Base-by-base conservation (phyloP, 225 moss, liverwort and hornwort genomes). In the Pleurozium schreberi region DNA sequence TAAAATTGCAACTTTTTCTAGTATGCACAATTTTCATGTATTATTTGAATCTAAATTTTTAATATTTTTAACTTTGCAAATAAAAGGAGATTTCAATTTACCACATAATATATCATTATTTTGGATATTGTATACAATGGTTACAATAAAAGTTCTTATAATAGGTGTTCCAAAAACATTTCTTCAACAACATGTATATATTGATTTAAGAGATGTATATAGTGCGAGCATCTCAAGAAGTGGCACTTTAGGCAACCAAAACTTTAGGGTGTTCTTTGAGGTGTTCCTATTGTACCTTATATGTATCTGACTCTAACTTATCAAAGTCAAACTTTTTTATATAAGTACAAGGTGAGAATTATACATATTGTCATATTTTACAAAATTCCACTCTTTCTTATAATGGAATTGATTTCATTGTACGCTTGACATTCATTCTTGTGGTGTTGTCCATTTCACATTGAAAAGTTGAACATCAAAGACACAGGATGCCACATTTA, bases 231-330 rank as follows among this genome's bases (percentile, higher is more conserved):
- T 28, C 5, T 6, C 5, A 28, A 2, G 2, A 43, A 43, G 17
- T 45, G 17, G 0, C 0, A 0, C 28, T 43, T 16, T 43, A 8
- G 14, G 17, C 10, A 45, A 17, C 3, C 0, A 1, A 28, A 16
- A 28, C 16, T 71, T 26, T 45, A 16, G 21, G 38, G 1, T 25
- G 8, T 26, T 70, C 3, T 8, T 70, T 1, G 0, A 10, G 15
- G 16, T 71, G 27, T 28, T 10, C 8, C 28, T 28, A 26, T 0
- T 0, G 2, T 43, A 43, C 8, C 3, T 5, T 43, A 10, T 28
- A 27, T 28, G 6, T 28, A 5, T 71, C 3, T 71, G 10, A 17
- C 10, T 16, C 3, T 16, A 27, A 43, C 27, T 16, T 71, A 43
- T 3, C 1, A 71, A 16, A 43, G 5, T 10, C 16, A 43, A n/a